These are phyloP conservation scores for Melampsora occidentalis DNA, from an alignment of 1,284 basidiomycete genomes.

Conservation along the genomic window DNA sequence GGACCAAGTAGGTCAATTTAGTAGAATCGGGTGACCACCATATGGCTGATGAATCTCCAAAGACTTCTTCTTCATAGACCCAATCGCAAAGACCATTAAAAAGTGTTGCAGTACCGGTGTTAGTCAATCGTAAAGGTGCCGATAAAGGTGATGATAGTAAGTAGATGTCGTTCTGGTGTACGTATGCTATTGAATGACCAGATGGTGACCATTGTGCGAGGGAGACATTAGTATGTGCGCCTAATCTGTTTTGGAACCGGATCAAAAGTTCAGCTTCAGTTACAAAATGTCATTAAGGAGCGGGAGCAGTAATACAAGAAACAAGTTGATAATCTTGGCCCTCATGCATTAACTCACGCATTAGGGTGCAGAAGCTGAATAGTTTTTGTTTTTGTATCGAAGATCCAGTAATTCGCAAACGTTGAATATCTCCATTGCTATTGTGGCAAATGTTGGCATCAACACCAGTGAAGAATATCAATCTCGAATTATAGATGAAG, in stretches of 20 bases:
- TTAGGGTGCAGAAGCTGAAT: slow-evolving; percentile 66
- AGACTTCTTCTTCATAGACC: slow-evolving; percentile 59
- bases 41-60: slow-evolving; percentile 68
- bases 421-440: slow-evolving; percentile 90
- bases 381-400: slow-evolving; percentile 63
- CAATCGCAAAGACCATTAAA: slow-evolving; percentile 96
- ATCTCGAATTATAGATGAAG: not conserved
- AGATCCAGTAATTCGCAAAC: slow-evolving; percentile 83
- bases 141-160: slow-evolving; percentile 64
- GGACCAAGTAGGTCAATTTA: slow-evolving; percentile 76
- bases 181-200: slow-evolving; percentile 75
- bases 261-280: not conserved
- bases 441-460: not conserved
- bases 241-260: slow-evolving; percentile 55
- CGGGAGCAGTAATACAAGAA: not conserved
- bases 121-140: slow-evolving; percentile 72
- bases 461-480: slow-evolving; percentile 2
- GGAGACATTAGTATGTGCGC: slow-evolving; percentile 66
- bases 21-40: slow-evolving; percentile 87
- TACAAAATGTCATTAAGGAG: not conserved
- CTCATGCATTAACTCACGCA: slow-evolving; percentile 8
- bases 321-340: not conserved
- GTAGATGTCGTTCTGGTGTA: slow-evolving; percentile 77
- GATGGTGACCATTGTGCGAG: slow-evolving; percentile 82
- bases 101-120: slow-evolving; percentile 72